Percentiles rank a stretch among this genome's conserved stretches.
Conservation (phyloP, 2,329 filamentous ascomycete species). For the Colletotrichum eleusines region DNA sequence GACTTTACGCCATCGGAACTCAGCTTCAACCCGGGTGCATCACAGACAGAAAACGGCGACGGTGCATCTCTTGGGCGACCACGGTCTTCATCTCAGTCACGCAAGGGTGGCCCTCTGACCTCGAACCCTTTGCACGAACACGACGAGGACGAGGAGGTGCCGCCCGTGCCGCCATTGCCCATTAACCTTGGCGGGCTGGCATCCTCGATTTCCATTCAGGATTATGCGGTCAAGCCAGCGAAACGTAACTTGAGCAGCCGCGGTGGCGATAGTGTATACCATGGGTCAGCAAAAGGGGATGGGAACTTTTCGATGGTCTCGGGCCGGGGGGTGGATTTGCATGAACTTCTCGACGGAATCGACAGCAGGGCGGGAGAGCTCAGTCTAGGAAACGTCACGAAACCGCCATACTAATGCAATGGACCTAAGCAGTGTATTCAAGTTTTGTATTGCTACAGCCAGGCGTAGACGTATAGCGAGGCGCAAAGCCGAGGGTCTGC, state of each 20-base stretch:
- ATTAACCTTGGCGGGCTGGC: slow-evolving; percentile 48
- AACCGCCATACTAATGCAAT: slow-evolving; percentile 62
- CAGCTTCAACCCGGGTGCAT: slow-evolving; percentile 64
- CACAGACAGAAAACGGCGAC: slow-evolving; percentile 46
- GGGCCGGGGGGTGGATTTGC: slow-evolving; percentile 59
- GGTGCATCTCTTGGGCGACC: slow-evolving; percentile 47
- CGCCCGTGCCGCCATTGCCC: slow-evolving; percentile 69
- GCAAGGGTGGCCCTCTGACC: slow-evolving; percentile 56
- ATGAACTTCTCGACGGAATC: slow-evolving; percentile 63
- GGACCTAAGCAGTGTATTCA: slow-evolving; percentile 8
- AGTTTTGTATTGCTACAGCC: slow-evolving; percentile 37
- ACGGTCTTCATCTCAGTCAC: slow-evolving; percentile 52
- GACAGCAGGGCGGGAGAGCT: slow-evolving; percentile 62
- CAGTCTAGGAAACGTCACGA: slow-evolving; percentile 59
- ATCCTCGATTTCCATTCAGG: slow-evolving; percentile 51
- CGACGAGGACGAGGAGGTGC: slow-evolving; percentile 56
- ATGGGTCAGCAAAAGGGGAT: slow-evolving; percentile 34
- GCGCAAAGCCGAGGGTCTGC: slow-evolving; percentile 35
- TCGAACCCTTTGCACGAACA: slow-evolving; percentile 57
- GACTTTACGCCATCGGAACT: slow-evolving; percentile 76
- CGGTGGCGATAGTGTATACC: slow-evolving; percentile 53
- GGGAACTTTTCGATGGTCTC: slow-evolving; percentile 51
- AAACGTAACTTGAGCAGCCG: slow-evolving; percentile 58
- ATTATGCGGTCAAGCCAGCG: slow-evolving; percentile 51
- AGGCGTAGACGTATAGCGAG: slow-evolving; percentile 40